Evolutionary conservation across 2,329 filamentous ascomycete species (phyloP), one percentile per base, ranked within the genome.

Genomic region (Davidsoniella eucalypti): DNA sequence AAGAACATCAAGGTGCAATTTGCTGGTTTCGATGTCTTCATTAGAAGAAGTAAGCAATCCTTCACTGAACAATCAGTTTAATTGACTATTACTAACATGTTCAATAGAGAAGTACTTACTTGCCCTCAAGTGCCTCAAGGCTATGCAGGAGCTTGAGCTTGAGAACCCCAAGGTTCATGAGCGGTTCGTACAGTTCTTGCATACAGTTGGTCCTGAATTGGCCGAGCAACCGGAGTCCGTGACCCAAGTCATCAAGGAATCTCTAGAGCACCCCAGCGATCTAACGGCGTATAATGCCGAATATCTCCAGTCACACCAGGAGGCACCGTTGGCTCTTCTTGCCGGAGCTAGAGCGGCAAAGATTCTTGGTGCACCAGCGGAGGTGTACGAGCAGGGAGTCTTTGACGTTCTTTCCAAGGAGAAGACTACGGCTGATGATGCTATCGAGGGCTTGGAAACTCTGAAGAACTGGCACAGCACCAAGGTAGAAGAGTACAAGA

Each of bases 11-110:
- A 92, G 54, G 84, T 77, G 18, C 92, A 98, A 65, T 73, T 81
- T 56, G 77, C 82, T 48, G 92, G 87, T 4, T 96, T 95, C 58
- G 88, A 96, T 67, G 82, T 98, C 16, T 88, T 86, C 61, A 71
- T 93, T 53, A 75, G 87, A 60, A 75, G 82, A 69, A 80, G 87
- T 94, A 76, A 72, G 80, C 68, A 21, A 17, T 14, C 14, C 2
- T 25, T 4, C 23, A 9, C 3, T 16, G 26, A 16, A 17, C 12
- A n/a, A 26, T 5, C 33, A 2, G 29, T n/a, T 5, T 9, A 33
- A 17, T 14, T n/a, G 16, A 17, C 33, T 44, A 37, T 42, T n/a
- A 29, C 8, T 21, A n/a, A 21, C 21, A 38, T 42, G 4, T 5
- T 25, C 21, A 52, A 41, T 59, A 90, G 88, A 79, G 61, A 95